A percentile compares a stretch with the other conserved stretches of the same genome.
Conservation (phyloP, 441 rosid species). For the Brassica balearica region DNA sequence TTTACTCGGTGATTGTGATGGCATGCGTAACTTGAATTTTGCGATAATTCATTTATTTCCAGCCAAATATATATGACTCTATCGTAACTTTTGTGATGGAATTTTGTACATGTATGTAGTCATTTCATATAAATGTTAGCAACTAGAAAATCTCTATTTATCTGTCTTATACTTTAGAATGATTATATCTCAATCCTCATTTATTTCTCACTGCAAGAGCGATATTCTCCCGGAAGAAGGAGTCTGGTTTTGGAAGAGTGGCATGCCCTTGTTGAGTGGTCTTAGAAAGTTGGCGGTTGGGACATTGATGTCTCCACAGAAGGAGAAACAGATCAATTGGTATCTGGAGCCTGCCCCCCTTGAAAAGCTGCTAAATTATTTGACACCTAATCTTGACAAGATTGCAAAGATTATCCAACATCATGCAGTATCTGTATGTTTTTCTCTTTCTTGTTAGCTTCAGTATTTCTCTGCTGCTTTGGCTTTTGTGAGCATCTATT, state of each 20-base stretch:
- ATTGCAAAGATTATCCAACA: constrained; percentile 90
- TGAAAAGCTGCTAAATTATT: constrained; percentile 81
- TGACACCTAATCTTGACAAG: constrained; percentile 85
- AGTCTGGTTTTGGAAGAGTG: constrained; percentile 92
- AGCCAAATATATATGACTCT: constrained; percentile 12
- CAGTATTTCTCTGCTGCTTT: constrained; percentile 28
- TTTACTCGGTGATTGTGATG: constrained; percentile 33
- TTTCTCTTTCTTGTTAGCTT: constrained; percentile 37
- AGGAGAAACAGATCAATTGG: constrained; percentile 90
- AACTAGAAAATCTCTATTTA: constrained; percentile 18
- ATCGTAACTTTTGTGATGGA: constrained; percentile 15
- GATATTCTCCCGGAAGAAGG: constrained; percentile 95
- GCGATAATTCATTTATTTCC: constrained; percentile 22
- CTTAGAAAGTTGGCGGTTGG: constrained; percentile 87
- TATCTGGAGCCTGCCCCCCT: constrained; percentile 74
- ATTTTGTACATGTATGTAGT: constrained; percentile 25
- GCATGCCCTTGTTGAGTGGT: constrained; percentile 91
- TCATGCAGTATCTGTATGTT: constrained; percentile 92
- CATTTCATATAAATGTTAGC: constrained; percentile 21
- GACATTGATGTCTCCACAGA: constrained; percentile 81
- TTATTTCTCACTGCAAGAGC: constrained; percentile 65
- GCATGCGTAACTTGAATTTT: constrained; percentile 6
- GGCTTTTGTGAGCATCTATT: constrained; percentile 33
- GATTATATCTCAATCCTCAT: constrained; percentile 41
- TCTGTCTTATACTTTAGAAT: constrained; percentile 14